Percentiles rank a stretch among this genome's conserved stretches.
Evolutionary conservation across 2,329 filamentous ascomycete species (phyloP).

Genomic region (Alternaria consortialis): DNA sequence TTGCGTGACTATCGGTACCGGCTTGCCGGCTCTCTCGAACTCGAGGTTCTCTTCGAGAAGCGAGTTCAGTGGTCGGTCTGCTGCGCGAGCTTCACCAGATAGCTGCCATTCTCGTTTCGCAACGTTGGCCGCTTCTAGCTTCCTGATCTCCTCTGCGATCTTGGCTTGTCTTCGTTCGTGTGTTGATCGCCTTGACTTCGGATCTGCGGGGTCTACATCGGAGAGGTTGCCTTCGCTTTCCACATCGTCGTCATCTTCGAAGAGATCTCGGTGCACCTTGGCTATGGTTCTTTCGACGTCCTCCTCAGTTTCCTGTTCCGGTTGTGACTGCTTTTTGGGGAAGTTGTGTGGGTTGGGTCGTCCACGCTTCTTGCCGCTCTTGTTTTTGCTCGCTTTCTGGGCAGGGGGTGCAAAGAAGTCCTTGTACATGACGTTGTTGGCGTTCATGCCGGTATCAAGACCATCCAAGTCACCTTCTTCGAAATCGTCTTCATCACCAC

Average conservation of each 20-base stretch:
- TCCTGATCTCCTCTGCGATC: constrained; percentile 87
- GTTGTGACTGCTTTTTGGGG: constrained; percentile 40
- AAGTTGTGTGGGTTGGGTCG: constrained; percentile 65
- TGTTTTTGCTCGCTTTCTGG: constrained; percentile 71
- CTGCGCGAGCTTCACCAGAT: constrained; percentile 83
- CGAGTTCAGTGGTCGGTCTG: constrained; percentile 86
- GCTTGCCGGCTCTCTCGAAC: constrained; percentile 94
- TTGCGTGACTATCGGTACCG: constrained; percentile 90
- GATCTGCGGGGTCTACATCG: constrained; percentile 70
- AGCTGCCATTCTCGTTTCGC: constrained; percentile 92
- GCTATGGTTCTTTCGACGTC: constrained; percentile 86
- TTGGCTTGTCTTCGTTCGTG: constrained; percentile 89
- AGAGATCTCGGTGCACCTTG: constrained; percentile 87
- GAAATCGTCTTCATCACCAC: constrained; percentile 68
- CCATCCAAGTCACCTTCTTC: constrained; percentile 64
- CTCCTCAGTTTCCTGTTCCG: constrained; percentile 53
- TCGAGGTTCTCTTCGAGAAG: constrained; percentile 94
- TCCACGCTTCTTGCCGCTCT: constrained; percentile 61
- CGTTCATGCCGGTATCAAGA: constrained; percentile 70
- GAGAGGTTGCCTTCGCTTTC: constrained; percentile 66
- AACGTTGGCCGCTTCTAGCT: constrained; percentile 87
- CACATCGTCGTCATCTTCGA: constrained; percentile 75
- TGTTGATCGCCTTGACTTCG: constrained; percentile 77
- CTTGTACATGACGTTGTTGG: constrained; percentile 88
- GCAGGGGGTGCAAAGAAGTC: constrained; percentile 93